Base-by-base conservation (phyloP, 2,329 filamentous ascomycete species). In the Geosmithia flava region DNA sequence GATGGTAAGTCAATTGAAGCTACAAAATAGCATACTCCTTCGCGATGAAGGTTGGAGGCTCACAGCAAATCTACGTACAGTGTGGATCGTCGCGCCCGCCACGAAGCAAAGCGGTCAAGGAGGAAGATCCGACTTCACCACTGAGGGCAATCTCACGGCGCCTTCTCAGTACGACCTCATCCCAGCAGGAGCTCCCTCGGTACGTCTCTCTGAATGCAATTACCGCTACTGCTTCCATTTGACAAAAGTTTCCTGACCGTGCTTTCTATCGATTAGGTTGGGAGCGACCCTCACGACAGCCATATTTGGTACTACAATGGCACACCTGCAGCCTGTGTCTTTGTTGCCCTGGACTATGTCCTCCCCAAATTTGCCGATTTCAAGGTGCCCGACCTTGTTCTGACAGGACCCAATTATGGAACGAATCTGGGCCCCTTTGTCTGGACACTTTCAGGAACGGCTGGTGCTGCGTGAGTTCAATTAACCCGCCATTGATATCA, bases 221-320 rank as follows among this genome's bases (percentile, higher is more conserved):
- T 27, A 27, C 23, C 23, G 4, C 8, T 27, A 27, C 8, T 27
- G 23, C 8, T 19, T 10, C 17, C 11, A 19, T n/a, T 42, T 42
- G 13, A 19, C 17, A 20, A 8, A 29, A 45, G 46, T 7, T 58
- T 56, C 1, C 60, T 58, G 46, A 61, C 17, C 8, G 23, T 27
- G 8, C 20, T 19, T 19, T 16, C 20, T 16, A 20, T 20, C 20
- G 2, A 16, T 19, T 27, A 44, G 13, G 58, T 61, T 20, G 76
- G 77, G 44, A 64, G 61, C 16, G 74, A 78, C 53, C 74, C 73
- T 13, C 56, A 59, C 19, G 72, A 79, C 49, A 62, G 63, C 47
- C 67, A 75, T 51, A 75, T 80, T 52, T 80, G 73, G 73, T 79
- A 80, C 56, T 80, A 78, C 60, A 76, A 79, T 47, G 75, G 76